Conservation (phyloP, 2,329 filamentous ascomycete genomes). For the Colletotrichum liaoningense region DNA sequence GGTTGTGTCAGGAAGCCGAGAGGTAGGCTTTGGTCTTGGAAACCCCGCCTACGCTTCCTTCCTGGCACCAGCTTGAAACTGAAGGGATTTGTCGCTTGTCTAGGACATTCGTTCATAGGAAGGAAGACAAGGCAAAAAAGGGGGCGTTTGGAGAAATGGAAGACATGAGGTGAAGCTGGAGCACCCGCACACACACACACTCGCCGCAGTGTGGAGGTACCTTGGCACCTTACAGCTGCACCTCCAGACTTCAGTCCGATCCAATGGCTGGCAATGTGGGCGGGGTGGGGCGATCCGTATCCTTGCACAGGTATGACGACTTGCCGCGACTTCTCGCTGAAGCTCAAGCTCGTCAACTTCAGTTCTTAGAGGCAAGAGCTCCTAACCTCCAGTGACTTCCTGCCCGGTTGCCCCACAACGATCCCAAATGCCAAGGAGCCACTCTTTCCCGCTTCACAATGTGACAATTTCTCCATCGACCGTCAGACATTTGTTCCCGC, state of each 20-base stretch:
- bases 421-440: conserved; percentile 14
- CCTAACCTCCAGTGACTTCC: too few species aligned
- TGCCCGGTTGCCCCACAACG: neutral
- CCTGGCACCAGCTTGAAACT: neutral
- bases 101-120: neutral
- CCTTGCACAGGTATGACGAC: conserved; percentile 33
- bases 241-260: neutral
- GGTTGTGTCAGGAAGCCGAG: neutral
- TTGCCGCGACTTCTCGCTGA: conserved; percentile 9
- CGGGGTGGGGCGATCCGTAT: conserved; percentile 20
- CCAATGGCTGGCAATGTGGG: conserved; percentile 23
- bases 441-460: conserved; percentile 27
- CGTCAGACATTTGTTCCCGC: neutral
- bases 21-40: neutral
- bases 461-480: conserved; percentile 1
- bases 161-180: conserved; percentile 23
- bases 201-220: conserved; percentile 18
- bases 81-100: neutral
- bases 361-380: neutral
- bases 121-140: neutral
- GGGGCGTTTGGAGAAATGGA: neutral
- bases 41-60: neutral
- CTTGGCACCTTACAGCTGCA: conserved; percentile 20
- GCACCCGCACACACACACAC: neutral
- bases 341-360: neutral